phyloP scores from a whole-genome alignment of 2,329 filamentous ascomycete species.

The Blastomyces silverae region DNA sequence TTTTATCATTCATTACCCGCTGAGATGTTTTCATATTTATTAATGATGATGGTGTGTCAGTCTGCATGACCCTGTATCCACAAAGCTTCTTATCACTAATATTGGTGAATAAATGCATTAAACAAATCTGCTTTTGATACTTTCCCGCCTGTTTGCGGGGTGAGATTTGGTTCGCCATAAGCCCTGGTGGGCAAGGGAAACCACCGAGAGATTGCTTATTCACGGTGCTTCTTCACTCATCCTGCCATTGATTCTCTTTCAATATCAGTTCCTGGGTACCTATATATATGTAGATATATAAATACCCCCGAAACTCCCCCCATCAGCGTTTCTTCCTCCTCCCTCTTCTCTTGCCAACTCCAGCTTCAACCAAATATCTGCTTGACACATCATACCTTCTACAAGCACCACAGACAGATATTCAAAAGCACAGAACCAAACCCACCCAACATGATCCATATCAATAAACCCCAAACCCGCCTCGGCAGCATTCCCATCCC shows the following conservation, averaged over 20 bases:
- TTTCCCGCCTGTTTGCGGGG: neutral
- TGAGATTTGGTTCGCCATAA: neutral
- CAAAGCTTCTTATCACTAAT: neutral
- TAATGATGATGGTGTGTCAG: neutral
- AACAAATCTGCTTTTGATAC: slow-evolving; percentile 1
- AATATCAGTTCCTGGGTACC: neutral
- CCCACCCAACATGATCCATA: neutral
- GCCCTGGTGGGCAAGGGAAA: neutral
- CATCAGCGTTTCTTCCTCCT: neutral
- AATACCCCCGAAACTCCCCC: neutral
- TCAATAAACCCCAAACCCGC: neutral
- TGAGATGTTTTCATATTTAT: neutral
- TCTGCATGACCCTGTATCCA: neutral
- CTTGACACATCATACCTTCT: neutral
- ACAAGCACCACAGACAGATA: no score
- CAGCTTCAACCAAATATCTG: neutral
- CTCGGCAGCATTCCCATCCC: neutral
- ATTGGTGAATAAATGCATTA: neutral
- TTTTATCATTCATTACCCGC: neutral
- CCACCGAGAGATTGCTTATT: neutral
- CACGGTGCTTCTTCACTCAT: neutral
- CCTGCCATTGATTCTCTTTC: neutral
- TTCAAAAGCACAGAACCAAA: no score
- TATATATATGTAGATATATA: no score
- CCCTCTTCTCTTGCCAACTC: neutral